A percentile compares a stretch with the other conserved stretches of the same genome.
These are phyloP conservation scores for Pseudoturritis turrita DNA, from an alignment of 345 rosid genomes.

Conservation along the genomic window DNA sequence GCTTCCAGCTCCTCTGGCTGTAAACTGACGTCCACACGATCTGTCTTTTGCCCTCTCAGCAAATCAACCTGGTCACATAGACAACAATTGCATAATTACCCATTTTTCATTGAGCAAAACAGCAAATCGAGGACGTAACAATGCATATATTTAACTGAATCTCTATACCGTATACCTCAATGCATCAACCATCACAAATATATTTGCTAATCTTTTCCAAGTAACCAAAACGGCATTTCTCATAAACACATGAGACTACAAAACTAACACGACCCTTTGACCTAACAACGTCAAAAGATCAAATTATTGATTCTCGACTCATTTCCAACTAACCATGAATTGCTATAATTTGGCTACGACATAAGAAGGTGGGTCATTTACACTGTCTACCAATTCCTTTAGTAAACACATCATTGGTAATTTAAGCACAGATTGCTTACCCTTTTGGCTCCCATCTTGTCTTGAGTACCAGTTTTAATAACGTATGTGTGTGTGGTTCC, in stretches of 20 bases:
- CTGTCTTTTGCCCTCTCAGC: conserved; percentile 88
- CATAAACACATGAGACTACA: not conserved
- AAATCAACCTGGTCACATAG: conserved; percentile 69
- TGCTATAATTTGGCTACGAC: too few relatives aligned
- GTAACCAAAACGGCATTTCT: too few relatives aligned
- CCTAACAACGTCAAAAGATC: not conserved
- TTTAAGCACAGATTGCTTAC: conserved; percentile 38
- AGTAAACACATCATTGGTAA: not conserved
- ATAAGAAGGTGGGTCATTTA: too few relatives aligned
- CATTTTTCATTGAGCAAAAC: not conserved
- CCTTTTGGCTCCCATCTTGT: conserved; percentile 82
- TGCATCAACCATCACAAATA: too few relatives aligned
- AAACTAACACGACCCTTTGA: not conserved
- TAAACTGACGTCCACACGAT: conserved; percentile 79
- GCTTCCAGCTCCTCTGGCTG: conserved; percentile 92
- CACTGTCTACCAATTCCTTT: too few relatives aligned
- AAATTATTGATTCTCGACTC: too few relatives aligned
- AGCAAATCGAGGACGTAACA: not conserved
- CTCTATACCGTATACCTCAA: not conserved
- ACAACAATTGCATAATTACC: not conserved
- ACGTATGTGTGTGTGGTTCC: conserved; percentile 92
- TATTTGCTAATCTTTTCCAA: too few relatives aligned
- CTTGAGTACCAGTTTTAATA: conserved; percentile 71
- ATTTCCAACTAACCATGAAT: too few relatives aligned
- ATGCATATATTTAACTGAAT: not conserved